Evolutionary conservation across 2,329 filamentous ascomycete species (phyloP).

Genomic region (Ampelomyces quisqualis): DNA sequence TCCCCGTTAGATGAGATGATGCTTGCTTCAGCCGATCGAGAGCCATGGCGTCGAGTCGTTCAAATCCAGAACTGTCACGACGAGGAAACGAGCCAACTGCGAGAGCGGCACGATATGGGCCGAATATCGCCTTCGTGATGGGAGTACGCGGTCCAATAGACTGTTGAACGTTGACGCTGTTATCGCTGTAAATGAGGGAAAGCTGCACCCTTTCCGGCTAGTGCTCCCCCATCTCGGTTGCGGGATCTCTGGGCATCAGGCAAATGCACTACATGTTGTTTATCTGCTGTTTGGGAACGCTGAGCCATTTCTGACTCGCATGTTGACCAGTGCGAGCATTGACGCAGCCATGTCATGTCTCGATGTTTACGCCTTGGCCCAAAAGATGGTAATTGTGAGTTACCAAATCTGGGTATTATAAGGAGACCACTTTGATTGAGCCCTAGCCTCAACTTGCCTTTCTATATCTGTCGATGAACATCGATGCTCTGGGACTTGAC

Average conservation of each 20-base stretch:
- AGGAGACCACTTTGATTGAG: too few species aligned
- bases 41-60: constrained; percentile 52
- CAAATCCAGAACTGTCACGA: too few species aligned
- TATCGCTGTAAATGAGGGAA: constrained; percentile 5
- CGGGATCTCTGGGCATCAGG: constrained; percentile 2
- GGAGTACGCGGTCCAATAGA: not conserved
- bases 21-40: constrained; percentile 65
- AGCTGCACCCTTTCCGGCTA: constrained; percentile 4
- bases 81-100: constrained; percentile 1
- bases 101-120: not conserved
- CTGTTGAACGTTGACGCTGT: constrained; percentile 3
- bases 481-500: too few species aligned
- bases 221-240: constrained; percentile 5
- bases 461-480: too few species aligned
- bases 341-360: too few species aligned
- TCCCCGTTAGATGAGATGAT: constrained; percentile 61
- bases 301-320: too few species aligned
- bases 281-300: constrained; percentile 1
- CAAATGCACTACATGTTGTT: constrained; percentile 1
- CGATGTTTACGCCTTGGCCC: too few species aligned
- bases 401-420: too few species aligned
- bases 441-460: too few species aligned
- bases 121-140: not conserved
- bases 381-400: too few species aligned
- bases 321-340: too few species aligned